Evolutionary conservation across 345 rosid genomes (phyloP).

Genomic region (Streptanthus diversifolius): DNA sequence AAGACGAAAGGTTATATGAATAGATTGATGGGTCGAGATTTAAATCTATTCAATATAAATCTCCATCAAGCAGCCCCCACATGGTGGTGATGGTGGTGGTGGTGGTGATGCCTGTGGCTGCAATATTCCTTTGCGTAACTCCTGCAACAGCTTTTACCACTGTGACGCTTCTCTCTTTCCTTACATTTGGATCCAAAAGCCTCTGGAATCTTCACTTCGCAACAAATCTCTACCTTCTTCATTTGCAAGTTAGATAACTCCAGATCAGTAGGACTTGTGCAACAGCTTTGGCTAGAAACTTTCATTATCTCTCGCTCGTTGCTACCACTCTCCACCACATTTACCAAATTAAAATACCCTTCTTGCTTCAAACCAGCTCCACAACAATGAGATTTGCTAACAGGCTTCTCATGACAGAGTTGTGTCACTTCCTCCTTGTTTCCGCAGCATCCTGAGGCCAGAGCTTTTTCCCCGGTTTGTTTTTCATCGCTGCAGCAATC

Average conservation of each 20-base stretch:
- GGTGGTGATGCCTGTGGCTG: conserved; percentile 20
- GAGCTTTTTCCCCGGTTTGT: conserved; percentile 7
- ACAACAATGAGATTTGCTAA: conserved; percentile 11
- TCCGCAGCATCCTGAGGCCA: not conserved
- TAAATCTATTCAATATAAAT: not conserved
- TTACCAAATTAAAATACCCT: not conserved
- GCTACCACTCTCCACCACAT: not conserved
- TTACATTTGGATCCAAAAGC: conserved; percentile 11
- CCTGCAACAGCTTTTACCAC: conserved; percentile 32
- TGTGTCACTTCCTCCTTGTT: conserved; percentile 8
- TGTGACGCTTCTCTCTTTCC: conserved; percentile 19
- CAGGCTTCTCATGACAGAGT: conserved; percentile 9
- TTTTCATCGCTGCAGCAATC: not conserved
- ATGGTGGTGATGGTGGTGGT: conserved; percentile 25
- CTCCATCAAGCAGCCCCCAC: conserved; percentile 20
- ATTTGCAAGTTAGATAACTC: conserved; percentile 18
- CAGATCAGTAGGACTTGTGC: conserved; percentile 9
- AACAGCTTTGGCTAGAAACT: conserved; percentile 10
- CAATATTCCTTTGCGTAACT: conserved; percentile 31
- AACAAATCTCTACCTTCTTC: conserved; percentile 28
- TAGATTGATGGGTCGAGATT: not conserved
- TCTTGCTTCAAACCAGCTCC: conserved; percentile 13
- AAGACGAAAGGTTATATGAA: not conserved
- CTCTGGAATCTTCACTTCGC: conserved; percentile 24
- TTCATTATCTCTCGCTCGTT: conserved; percentile 6